Evolutionary conservation across 257 asterid species (phyloP).

Genomic region (Ilex asprella): DNA sequence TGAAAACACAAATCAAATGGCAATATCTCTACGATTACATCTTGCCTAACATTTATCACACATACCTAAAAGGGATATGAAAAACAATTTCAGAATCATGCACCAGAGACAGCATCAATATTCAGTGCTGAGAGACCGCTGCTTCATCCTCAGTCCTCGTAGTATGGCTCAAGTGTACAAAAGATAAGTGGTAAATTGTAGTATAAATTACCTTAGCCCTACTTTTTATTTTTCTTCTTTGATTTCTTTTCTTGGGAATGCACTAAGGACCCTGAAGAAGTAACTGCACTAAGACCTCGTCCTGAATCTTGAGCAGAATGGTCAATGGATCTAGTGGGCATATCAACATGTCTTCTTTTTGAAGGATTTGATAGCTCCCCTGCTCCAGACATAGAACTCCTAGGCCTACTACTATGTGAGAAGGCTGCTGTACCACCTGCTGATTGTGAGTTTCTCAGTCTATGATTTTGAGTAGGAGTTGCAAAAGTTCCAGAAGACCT

Average conservation of each 20-base stretch:
- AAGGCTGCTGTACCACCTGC: slow-evolving; percentile 30
- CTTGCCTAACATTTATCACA: no score
- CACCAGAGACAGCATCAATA: no score
- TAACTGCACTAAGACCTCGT: slow-evolving; percentile 36
- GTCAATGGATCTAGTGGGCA: slow-evolving; percentile 18
- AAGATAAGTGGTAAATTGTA: no score
- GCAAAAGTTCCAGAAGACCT: slow-evolving; percentile 35
- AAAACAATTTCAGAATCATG: no score
- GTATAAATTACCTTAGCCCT: slow-evolving; percentile 8
- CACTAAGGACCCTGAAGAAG: slow-evolving; percentile 39
- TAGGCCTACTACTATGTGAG: slow-evolving; percentile 34
- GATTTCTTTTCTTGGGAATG: slow-evolving; percentile 38
- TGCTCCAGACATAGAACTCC: slow-evolving; percentile 27
- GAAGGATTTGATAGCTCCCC: slow-evolving; percentile 27
- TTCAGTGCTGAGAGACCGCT: no score
- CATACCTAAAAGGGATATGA: no score
- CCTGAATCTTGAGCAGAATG: slow-evolving; percentile 45
- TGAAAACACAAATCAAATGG: no score
- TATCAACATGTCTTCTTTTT: slow-evolving; percentile 38
- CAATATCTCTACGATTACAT: no score
- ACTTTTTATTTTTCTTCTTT: slow-evolving; percentile 36
- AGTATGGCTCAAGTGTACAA: no score
- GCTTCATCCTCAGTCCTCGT: no score
- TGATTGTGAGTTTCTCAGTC: slow-evolving; percentile 19
- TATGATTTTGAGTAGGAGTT: slow-evolving; percentile 39